Conservation (phyloP, 2,329 filamentous ascomycete species). For the Apiospora koreana region DNA sequence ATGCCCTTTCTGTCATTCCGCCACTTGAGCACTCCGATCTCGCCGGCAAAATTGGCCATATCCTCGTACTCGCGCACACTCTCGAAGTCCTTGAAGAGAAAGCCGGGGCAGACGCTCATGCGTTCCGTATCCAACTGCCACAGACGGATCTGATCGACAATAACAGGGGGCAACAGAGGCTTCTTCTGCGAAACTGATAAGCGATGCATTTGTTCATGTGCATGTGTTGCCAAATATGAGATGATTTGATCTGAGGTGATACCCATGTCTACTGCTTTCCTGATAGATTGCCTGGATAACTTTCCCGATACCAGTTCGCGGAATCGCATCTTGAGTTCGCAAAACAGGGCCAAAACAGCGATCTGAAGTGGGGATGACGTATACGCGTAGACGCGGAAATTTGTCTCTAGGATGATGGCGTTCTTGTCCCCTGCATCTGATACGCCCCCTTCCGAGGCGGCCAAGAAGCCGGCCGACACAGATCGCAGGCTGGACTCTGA, state of each 20-base stretch:
- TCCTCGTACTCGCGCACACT: constrained; percentile 69
- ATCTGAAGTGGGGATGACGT: constrained; percentile 93
- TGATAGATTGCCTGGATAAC: constrained; percentile 84
- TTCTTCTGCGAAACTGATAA: constrained; percentile 56
- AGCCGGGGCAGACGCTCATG: constrained; percentile 82
- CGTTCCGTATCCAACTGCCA: constrained; percentile 98
- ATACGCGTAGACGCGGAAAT: constrained; percentile 97
- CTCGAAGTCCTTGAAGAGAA: constrained; percentile 87
- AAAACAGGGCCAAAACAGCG: constrained; percentile 88
- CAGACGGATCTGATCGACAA: constrained; percentile 94
- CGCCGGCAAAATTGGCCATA: constrained; percentile 77
- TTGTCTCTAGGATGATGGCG: constrained; percentile 95
- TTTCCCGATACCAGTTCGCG: constrained; percentile 93
- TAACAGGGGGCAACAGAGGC: constrained; percentile 87
- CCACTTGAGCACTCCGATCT: constrained; percentile 89
- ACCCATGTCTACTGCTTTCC: constrained; percentile 81
- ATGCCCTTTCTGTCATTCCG: constrained; percentile 75
- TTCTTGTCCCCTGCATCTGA: constrained; percentile 58
- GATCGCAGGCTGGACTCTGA: constrained; percentile 59
- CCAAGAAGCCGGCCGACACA: constrained; percentile 67
- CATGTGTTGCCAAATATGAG: constrained; percentile 86
- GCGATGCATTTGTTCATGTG: constrained; percentile 90
- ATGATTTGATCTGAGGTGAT: constrained; percentile 97
- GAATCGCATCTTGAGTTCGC: constrained; percentile 85
- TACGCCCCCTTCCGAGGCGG: constrained; percentile 50